Conservation (phyloP, 768 basidiomycete species). For the Podaxis sp. region DNA sequence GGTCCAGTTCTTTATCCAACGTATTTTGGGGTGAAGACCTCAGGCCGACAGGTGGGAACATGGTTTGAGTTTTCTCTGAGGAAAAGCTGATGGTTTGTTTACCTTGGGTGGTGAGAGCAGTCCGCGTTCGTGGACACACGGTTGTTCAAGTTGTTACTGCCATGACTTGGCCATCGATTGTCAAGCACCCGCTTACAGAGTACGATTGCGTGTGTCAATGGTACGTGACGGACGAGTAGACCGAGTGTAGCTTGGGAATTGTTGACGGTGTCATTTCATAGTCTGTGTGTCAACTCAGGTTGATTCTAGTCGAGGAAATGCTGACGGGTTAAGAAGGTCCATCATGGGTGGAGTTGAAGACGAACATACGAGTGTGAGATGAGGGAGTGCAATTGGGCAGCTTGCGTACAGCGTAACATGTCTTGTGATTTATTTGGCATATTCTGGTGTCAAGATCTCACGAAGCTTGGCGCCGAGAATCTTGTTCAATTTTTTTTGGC, state of each 20-base stretch:
- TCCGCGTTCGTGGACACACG: slow-evolving; percentile 31
- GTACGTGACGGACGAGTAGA: slow-evolving; percentile 48
- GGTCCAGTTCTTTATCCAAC: slow-evolving; percentile 53
- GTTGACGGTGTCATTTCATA: slow-evolving; percentile 80
- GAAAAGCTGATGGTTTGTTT: not conserved
- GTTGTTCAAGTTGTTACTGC: slow-evolving; percentile 63
- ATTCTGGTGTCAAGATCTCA: slow-evolving; percentile 30
- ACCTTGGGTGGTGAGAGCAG: slow-evolving; percentile 13
- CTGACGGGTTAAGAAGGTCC: slow-evolving; percentile 39
- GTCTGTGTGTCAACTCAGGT: slow-evolving; percentile 44
- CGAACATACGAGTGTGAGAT: slow-evolving; percentile 73
- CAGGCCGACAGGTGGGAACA: not conserved
- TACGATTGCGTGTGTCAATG: slow-evolving; percentile 45
- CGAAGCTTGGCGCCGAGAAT: not conserved
- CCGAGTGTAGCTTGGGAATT: slow-evolving; percentile 77
- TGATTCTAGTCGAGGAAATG: not conserved
- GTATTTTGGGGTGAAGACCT: slow-evolving; percentile 31
- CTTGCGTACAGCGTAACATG: slow-evolving; percentile 65
- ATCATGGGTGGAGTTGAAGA: slow-evolving; percentile 58
- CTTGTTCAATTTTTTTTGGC: not conserved
- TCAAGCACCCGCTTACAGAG: slow-evolving; percentile 90
- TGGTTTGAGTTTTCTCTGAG: not conserved
- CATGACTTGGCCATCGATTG: slow-evolving; percentile 84
- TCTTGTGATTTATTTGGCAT: slow-evolving; percentile 52
- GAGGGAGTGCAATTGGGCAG: slow-evolving; percentile 89